Evolutionary conservation across 2,329 filamentous ascomycete species (phyloP).

Genomic region (Colletotrichum abscissum): DNA sequence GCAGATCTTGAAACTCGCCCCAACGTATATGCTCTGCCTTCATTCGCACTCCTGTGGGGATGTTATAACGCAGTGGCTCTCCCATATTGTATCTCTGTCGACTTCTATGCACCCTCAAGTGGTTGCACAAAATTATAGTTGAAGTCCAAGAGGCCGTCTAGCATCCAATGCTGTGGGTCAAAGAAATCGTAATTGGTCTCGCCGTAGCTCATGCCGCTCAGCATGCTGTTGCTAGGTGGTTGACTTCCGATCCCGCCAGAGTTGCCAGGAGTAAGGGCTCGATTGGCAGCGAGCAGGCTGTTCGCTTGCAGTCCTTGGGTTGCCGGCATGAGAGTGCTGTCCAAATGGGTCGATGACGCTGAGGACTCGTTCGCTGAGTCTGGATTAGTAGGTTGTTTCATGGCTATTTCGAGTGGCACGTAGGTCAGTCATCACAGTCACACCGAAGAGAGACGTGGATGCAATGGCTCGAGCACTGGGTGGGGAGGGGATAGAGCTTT

Average conservation of each 20-base stretch:
- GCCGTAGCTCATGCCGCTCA: constrained; percentile 67
- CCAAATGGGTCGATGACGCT: constrained; percentile 73
- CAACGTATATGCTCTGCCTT: neutral
- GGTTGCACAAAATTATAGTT: constrained; percentile 73
- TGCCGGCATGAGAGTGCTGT: constrained; percentile 65
- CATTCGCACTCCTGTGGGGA: neutral
- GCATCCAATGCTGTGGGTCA: constrained; percentile 92
- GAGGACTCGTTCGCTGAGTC: constrained; percentile 82
- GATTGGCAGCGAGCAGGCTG: constrained; percentile 60
- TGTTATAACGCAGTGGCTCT: neutral
- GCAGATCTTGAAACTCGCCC: constrained; percentile 21
- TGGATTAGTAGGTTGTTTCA: constrained; percentile 88
- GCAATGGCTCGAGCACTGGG: constrained; percentile 31
- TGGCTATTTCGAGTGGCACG: constrained; percentile 59
- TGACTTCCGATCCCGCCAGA: constrained; percentile 46
- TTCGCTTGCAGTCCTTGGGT: constrained; percentile 61
- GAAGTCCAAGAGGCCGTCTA: constrained; percentile 86
- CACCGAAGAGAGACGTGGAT: constrained; percentile 38
- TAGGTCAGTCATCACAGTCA: constrained; percentile 41
- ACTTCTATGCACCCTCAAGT: constrained; percentile 61
- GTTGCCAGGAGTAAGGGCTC: constrained; percentile 63
- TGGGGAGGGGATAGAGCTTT: constrained; percentile 24
- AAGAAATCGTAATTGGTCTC: constrained; percentile 87
- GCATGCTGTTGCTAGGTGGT: constrained; percentile 54
- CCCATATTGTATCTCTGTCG: neutral